phyloP scores from a whole-genome alignment of 805 yeast species.

The Candida sithepensis region DNA sequence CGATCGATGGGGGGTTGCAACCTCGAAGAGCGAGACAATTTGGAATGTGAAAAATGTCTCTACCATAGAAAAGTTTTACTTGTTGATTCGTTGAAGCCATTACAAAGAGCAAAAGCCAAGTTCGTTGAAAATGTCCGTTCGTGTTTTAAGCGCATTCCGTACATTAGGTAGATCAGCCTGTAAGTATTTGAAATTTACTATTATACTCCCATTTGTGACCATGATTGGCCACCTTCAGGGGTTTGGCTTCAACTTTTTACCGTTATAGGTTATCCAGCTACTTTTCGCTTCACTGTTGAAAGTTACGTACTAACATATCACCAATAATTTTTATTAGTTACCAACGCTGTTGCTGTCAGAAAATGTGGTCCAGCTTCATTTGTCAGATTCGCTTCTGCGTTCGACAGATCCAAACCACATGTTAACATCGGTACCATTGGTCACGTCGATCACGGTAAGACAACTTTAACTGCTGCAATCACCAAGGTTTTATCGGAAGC shows the following conservation, averaged over 20 bases:
- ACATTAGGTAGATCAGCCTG: slow-evolving; percentile 26
- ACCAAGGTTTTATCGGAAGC: slow-evolving; percentile 85
- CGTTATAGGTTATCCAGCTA: too few relatives aligned
- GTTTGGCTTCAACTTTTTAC: too few relatives aligned
- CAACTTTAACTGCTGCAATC: slow-evolving; percentile 97
- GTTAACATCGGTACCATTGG: slow-evolving; percentile 97
- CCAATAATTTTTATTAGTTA: neutral
- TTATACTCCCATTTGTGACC: neutral
- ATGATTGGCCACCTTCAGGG: too few relatives aligned
- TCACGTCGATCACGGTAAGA: slow-evolving; percentile 98
- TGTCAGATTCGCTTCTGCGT: slow-evolving; percentile 59
- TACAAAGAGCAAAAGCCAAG: too few relatives aligned
- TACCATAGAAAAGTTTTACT: neutral
- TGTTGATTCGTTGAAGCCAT: too few relatives aligned
- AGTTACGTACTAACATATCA: neutral
- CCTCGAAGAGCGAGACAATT: neutral
- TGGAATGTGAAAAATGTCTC: neutral
- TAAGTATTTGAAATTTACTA: slow-evolving; percentile 8
- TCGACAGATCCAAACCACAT: slow-evolving; percentile 95
- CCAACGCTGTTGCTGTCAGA: slow-evolving; percentile 12
- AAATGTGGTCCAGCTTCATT: slow-evolving; percentile 18
- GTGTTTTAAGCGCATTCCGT: slow-evolving; percentile 28
- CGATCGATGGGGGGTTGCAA: neutral
- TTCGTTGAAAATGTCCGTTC: slow-evolving; percentile 27
- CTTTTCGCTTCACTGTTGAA: too few relatives aligned